Evolutionary conservation across 495 filamentous ascomycete genomes (phyloP).

Genomic region (Glonium stellatum): DNA sequence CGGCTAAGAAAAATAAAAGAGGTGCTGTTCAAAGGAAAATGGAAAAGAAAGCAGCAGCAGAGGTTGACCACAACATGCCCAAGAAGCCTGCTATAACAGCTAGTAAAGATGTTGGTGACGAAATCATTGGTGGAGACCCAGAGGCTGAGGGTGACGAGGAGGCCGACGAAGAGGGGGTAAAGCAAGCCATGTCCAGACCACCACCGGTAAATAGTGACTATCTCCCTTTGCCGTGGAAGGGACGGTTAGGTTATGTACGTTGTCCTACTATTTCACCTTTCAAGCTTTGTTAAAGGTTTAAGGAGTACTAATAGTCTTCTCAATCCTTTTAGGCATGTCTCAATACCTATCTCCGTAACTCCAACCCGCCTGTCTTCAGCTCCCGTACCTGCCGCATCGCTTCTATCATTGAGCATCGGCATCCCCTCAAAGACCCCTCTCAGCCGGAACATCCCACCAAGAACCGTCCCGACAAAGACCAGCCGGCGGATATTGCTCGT

Average conservation of each 20-base stretch:
- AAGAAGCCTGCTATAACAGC: neutral
- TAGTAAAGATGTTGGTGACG: slow-evolving; percentile 4
- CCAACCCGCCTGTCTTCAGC: slow-evolving; percentile 81
- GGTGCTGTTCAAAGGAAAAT: neutral
- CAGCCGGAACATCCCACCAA: slow-evolving; percentile 73
- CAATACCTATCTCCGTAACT: slow-evolving; percentile 83
- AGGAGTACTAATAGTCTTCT: neutral
- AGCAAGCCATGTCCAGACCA: slow-evolving; percentile 49
- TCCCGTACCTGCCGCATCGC: slow-evolving; percentile 88
- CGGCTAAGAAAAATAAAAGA: neutral
- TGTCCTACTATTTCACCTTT: neutral
- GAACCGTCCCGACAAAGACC: slow-evolving; percentile 68
- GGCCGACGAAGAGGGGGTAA: slow-evolving; percentile 37
- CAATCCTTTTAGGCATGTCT: slow-evolving; percentile 60
- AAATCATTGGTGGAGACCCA: slow-evolving; percentile 31
- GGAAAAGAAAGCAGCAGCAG: neutral
- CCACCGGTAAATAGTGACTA: slow-evolving; percentile 81
- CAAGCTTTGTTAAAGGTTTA: neutral
- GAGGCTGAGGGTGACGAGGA: slow-evolving; percentile 39
- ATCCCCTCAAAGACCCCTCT: slow-evolving; percentile 67
- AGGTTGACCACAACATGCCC: neutral
- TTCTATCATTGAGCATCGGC: slow-evolving; percentile 81
- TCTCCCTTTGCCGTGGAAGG: slow-evolving; percentile 88
- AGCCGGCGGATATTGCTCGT: slow-evolving; percentile 53
- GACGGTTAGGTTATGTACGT: slow-evolving; percentile 80